A percentile compares a stretch with the other conserved stretches of the same genome.
Evolutionary conservation across 2,329 filamentous ascomycete species (phyloP).

Genomic region (Alternaria atra): DNA sequence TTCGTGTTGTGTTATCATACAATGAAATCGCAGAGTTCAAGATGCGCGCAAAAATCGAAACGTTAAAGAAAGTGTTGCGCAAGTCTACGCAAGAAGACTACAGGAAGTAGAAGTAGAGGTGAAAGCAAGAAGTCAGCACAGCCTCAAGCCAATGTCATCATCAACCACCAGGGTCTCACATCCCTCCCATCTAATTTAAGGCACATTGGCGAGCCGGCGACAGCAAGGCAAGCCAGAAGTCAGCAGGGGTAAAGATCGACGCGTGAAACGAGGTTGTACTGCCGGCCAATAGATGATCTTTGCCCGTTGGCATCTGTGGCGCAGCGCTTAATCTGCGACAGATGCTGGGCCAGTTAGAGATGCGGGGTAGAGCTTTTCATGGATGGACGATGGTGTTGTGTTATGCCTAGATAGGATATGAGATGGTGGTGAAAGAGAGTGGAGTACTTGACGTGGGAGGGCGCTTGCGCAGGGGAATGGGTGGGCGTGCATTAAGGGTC

Average conservation of each 20-base stretch:
- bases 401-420: not conserved
- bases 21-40: not conserved
- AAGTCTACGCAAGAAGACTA: not conserved
- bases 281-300: constrained; percentile 29
- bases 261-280: constrained; percentile 27
- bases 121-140: constrained; percentile 9
- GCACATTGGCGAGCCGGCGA: constrained; percentile 17
- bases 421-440: not conserved
- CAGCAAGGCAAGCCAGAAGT: constrained; percentile 16
- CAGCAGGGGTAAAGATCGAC: constrained; percentile 28
- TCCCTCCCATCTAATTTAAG: constrained; percentile 17
- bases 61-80: not conserved
- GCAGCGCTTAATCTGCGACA: constrained; percentile 44
- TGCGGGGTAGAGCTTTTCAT: not conserved
- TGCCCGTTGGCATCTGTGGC: constrained; percentile 35
- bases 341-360: constrained; percentile 23
- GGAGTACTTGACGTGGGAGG: not conserved
- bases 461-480: constrained; percentile 9
- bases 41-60: not conserved
- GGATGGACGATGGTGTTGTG: not conserved
- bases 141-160: constrained; percentile 21
- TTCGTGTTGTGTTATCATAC: not conserved
- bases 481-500: not conserved
- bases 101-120: constrained; percentile 5
- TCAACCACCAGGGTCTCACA: constrained; percentile 19